Percentiles rank a stretch among this genome's conserved stretches.
phyloP scores from a whole-genome alignment of 1,284 basidiomycete species.

The Cryptococcus neoformans region DNA sequence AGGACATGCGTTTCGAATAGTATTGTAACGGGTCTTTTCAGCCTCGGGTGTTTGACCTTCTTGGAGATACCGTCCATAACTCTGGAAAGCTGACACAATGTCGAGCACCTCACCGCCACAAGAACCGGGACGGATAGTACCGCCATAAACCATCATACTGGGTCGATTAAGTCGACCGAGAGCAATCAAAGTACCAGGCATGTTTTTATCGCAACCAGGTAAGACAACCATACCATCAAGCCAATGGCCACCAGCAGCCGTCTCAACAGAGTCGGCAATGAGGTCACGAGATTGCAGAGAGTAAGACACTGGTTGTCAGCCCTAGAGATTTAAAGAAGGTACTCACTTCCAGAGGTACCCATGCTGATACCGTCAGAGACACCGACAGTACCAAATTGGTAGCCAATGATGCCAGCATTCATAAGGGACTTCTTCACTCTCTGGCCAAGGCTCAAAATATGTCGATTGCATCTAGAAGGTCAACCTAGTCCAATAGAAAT shows the following conservation, averaged over 20 bases:
- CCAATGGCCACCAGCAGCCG: constrained; percentile 95
- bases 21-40: constrained; percentile 75
- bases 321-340: background rate
- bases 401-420: constrained; percentile 76
- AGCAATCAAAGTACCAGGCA: constrained; percentile 93
- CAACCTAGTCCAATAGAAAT: background rate
- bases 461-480: constrained; percentile 70
- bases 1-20: constrained; percentile 86
- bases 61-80: constrained; percentile 88
- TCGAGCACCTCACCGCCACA: constrained; percentile 75
- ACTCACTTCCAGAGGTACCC: constrained; percentile 72
- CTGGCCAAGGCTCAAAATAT: constrained; percentile 84
- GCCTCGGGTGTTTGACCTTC: constrained; percentile 80
- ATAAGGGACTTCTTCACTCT: constrained; percentile 75
- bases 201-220: constrained; percentile 97
- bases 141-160: constrained; percentile 95
- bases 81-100: constrained; percentile 92
- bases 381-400: constrained; percentile 96
- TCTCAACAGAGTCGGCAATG: constrained; percentile 95
- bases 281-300: constrained; percentile 94
- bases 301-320: constrained; percentile 63
- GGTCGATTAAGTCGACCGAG: constrained; percentile 91
- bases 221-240: constrained; percentile 97
- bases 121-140: constrained; percentile 84
- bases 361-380: constrained; percentile 98